Conservation (phyloP, 129 eudicot genomes). For the Flaveria sonorensis region DNA sequence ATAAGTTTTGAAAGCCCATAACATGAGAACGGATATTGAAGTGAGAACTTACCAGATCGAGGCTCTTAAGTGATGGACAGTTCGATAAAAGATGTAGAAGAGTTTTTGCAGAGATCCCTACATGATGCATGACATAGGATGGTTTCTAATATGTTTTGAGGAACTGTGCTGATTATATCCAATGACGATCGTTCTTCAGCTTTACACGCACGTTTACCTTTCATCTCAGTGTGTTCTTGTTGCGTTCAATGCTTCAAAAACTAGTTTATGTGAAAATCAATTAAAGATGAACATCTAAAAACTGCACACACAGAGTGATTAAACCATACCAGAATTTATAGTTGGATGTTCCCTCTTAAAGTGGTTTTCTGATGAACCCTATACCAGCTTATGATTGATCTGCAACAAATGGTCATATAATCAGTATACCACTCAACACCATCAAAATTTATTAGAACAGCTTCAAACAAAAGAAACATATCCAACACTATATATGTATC, state of each 20-base stretch:
- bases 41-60: slow-evolving; percentile 1
- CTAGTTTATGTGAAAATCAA: not conserved
- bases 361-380: not conserved
- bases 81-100: not conserved
- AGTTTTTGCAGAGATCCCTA: not conserved
- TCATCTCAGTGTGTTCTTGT: not conserved
- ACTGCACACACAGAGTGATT: no score
- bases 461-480: no score
- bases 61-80: slow-evolving; percentile 12
- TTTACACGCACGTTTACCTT: not conserved
- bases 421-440: no score
- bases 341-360: not conserved
- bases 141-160: not conserved
- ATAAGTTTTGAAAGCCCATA: no score
- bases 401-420: not conserved
- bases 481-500: no score
- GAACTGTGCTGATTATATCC: slow-evolving; percentile 3
- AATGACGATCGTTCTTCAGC: not conserved
- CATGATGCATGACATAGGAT: not conserved
- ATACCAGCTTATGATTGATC: not conserved
- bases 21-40: not conserved
- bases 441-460: no score
- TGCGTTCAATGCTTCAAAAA: not conserved
- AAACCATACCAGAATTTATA: no score
- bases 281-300: not conserved